These are phyloP conservation scores for Hirschioporus abietinus DNA, from an alignment of 768 basidiomycete genomes.

Conservation along the genomic window DNA sequence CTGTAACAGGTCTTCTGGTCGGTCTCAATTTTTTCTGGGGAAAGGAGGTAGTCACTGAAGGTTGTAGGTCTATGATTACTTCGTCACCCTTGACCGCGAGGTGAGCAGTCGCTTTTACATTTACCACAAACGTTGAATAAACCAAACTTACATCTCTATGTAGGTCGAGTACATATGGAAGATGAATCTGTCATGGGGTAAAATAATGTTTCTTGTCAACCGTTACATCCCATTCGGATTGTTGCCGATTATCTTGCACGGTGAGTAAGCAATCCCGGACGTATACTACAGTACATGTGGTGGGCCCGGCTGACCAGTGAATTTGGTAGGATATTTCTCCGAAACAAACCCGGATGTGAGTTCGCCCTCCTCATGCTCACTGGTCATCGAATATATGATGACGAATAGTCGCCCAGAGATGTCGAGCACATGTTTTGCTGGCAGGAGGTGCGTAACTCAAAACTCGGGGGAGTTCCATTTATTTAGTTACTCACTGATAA, in stretches of 20 bases:
- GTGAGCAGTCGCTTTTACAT: not conserved
- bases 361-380: not conserved
- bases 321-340: not conserved
- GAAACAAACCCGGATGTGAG: not conserved
- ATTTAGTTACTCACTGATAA: not conserved
- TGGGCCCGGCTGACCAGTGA: not conserved
- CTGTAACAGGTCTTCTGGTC: not conserved
- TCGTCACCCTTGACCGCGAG: not conserved
- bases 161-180: not conserved
- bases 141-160: not conserved
- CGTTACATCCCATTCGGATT: not conserved
- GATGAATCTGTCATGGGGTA: not conserved
- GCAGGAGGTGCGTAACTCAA: not conserved
- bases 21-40: not conserved
- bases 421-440: not conserved
- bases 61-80: not conserved
- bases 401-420: not conserved
- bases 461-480: not conserved
- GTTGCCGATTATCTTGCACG: not conserved
- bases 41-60: not conserved
- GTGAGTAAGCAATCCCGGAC: not conserved
- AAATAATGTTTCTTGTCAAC: not conserved
- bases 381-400: not conserved
- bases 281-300: not conserved
- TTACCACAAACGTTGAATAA: not conserved